Percentiles rank a stretch among this genome's conserved stretches.
Conservation (phyloP, 2,329 filamentous ascomycete genomes). For the Ceratocystis cacaofunesta region DNA sequence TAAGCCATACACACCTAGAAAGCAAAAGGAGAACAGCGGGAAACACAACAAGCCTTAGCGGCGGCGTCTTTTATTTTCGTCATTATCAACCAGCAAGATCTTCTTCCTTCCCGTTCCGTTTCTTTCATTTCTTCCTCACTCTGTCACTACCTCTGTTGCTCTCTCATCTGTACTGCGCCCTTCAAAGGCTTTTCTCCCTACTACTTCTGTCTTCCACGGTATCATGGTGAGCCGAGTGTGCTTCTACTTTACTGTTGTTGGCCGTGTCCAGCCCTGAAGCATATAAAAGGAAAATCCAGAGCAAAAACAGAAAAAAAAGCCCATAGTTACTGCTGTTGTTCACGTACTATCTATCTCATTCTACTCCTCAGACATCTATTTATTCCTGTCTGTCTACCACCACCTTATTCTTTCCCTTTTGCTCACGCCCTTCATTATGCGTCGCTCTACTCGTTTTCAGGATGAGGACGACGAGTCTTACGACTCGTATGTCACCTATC, state of each 20-base stretch:
- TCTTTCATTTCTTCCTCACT: not conserved
- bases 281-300: not conserved
- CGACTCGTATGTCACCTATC: constrained; percentile 47
- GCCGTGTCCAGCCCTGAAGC: constrained; percentile 15
- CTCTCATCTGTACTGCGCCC: not conserved
- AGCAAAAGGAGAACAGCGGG: not conserved
- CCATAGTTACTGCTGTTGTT: not conserved
- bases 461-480: constrained; percentile 10
- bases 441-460: constrained; percentile 17
- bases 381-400: not conserved
- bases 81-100: not conserved
- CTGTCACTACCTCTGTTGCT: not conserved
- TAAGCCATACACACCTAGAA: not conserved
- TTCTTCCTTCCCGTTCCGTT: not conserved
- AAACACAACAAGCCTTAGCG: not conserved
- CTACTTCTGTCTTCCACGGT: not conserved
- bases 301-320: not conserved
- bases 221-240: constrained; percentile 14
- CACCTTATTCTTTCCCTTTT: not conserved
- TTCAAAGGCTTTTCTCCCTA: not conserved
- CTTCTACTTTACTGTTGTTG: constrained; percentile 9
- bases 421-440: constrained; percentile 12
- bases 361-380: not conserved
- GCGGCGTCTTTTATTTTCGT: not conserved
- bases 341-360: not conserved